Evolutionary conservation across 768 basidiomycete species (phyloP).

Genomic region (Hydnum rufescens): DNA sequence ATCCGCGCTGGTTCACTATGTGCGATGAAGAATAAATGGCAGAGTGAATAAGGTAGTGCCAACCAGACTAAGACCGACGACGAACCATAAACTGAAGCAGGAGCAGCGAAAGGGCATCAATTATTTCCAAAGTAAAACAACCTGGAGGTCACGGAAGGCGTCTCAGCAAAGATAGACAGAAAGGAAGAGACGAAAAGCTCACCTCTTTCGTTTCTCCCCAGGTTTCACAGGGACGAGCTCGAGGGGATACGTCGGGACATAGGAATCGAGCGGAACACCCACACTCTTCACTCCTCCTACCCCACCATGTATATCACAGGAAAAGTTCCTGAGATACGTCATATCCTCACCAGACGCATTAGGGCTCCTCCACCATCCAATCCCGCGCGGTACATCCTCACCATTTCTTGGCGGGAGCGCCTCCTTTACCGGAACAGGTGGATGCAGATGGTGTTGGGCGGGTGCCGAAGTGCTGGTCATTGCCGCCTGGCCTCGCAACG

Average conservation of each 20-base stretch:
- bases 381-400: neutral
- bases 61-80: too few species aligned
- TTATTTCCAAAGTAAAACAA: too few species aligned
- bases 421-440: neutral
- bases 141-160: too few species aligned
- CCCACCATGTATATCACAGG: neutral
- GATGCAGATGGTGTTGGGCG: neutral
- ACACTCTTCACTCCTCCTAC: neutral
- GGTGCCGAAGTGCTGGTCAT: neutral
- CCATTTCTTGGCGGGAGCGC: neutral
- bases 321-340: neutral
- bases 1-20: too few species aligned
- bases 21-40: too few species aligned
- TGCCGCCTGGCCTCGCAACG: neutral
- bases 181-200: too few species aligned
- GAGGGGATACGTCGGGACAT: constrained; percentile 1
- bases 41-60: too few species aligned
- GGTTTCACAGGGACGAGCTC: neutral
- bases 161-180: too few species aligned
- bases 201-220: constrained; percentile 1
- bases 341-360: neutral
- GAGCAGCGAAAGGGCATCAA: too few species aligned
- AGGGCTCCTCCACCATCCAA: neutral
- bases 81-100: too few species aligned
- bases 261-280: neutral